Evolutionary conservation across 1,284 basidiomycete genomes (phyloP), one percentile per base, ranked within the genome.

Genomic region (Apiotrichum laibachii): DNA sequence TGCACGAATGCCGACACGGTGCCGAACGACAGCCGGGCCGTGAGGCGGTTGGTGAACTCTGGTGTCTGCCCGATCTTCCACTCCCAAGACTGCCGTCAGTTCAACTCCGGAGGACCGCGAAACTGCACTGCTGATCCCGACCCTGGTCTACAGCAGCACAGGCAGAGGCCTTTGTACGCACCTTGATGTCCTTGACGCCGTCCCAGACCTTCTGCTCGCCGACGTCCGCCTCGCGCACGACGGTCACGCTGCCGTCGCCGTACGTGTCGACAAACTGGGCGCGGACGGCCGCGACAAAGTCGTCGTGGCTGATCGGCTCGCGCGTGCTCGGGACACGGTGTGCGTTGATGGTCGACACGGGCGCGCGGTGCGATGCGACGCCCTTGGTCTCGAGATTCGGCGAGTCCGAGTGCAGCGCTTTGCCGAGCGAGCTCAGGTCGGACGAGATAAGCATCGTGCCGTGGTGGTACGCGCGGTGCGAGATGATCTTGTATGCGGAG

Each of bases 401-500:
- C 88, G 92, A 62, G 48, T 35, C 37, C 0, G 85, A 83, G 26
- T 81, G 84, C 48, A 98, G 81, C 12, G 91, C 79, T 54, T 87
- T 84, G 0, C 89, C 88, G 1, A 95, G 80, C 11, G 84, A 82
- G 39, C 83, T 80, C 22, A 96, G 82, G 50, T 83, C 80, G 6
- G 91, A 89, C 15, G 89, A 88, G 34, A 99, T 89, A 33, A 99
- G 84, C 95, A 99, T 97, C n/a, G 95, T 99, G 0, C 96, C 96
- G 72, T 99, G 96, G 71, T 99, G 95, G 78, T 98, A 99, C 1
- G 94, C 92, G 18, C 96, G 82, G 61, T 86, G 85, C 66, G 86
- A 89, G 43, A 90, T 89, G 60, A 99, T 89, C 80, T 97, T 98
- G 81, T 97, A 99, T 9, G 96, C 96, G 16, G 92, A 97, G 39